These are phyloP conservation scores for Hanseniaspora pseudoguilliermondii DNA, from an alignment of 805 yeast genomes.

Conservation along the genomic window DNA sequence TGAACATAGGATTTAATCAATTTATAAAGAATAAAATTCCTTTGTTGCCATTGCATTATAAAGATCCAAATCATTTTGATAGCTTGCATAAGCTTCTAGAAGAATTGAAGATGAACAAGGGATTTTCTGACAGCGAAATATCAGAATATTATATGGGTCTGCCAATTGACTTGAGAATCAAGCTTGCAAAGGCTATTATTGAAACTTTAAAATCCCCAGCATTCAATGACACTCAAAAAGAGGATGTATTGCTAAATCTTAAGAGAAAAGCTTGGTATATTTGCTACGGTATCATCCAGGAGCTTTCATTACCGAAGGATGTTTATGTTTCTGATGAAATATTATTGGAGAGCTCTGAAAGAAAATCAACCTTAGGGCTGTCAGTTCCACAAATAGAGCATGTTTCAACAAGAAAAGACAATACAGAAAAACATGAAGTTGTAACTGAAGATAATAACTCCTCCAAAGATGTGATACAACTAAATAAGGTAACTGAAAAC, in stretches of 20 bases:
- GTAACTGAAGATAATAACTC: no score
- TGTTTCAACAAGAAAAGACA: neutral
- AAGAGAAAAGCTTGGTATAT: conserved; percentile 8
- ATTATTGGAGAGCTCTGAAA: neutral
- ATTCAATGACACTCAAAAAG: neutral
- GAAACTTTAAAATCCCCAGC: neutral
- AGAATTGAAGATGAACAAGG: neutral
- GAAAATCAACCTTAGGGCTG: neutral
- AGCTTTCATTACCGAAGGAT: neutral
- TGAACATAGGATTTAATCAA: neutral
- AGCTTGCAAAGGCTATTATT: neutral
- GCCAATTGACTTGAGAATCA: conserved; percentile 4
- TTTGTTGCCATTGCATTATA: conserved; percentile 3
- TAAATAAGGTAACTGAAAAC: neutral
- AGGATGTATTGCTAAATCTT: neutral
- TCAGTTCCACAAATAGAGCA: neutral
- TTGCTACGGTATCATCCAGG: neutral
- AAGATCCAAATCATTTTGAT: conserved; percentile 5
- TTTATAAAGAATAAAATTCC: neutral
- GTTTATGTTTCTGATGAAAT: neutral
- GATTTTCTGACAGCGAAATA: neutral
- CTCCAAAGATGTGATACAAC: no score
- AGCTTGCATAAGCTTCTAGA: neutral
- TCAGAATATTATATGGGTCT: neutral
- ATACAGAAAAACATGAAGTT: neutral